Evolutionary conservation across 495 filamentous ascomycete genomes (phyloP).

Genomic region (Echria macrotheca): DNA sequence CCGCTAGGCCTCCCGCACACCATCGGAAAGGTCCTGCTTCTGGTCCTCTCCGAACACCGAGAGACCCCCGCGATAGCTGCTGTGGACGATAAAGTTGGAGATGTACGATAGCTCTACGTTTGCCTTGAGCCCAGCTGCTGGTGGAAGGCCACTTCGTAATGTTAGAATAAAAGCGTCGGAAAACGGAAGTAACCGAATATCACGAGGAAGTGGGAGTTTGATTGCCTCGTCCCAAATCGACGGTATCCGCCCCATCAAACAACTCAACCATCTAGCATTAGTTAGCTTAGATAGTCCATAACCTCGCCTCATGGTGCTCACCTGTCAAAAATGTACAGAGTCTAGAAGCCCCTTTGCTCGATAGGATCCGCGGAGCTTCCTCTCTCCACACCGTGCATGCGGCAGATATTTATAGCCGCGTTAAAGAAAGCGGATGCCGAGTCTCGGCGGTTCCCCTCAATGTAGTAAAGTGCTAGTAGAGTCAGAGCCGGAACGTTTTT

Average conservation of each 20-base stretch:
- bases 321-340: slow-evolving; percentile 37
- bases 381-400: slow-evolving; percentile 33
- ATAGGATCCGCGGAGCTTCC: slow-evolving; percentile 24
- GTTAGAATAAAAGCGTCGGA: slow-evolving; percentile 2
- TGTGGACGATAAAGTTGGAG: slow-evolving; percentile 32
- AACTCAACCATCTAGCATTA: slow-evolving; percentile 33
- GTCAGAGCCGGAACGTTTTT: slow-evolving; percentile 29
- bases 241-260: slow-evolving; percentile 36
- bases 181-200: slow-evolving; percentile 27
- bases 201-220: slow-evolving; percentile 26
- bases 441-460: slow-evolving; percentile 38
- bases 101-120: slow-evolving; percentile 35
- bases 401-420: slow-evolving; percentile 30
- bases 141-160: slow-evolving; percentile 24
- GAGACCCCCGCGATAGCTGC: slow-evolving; percentile 28
- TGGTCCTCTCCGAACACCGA: too few relatives aligned
- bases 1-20: neutral
- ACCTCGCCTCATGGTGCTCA: slow-evolving; percentile 14
- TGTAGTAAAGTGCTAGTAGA: slow-evolving; percentile 34
- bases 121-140: slow-evolving; percentile 29
- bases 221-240: slow-evolving; percentile 32
- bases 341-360: slow-evolving; percentile 38
- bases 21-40: neutral
- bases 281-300: neutral
- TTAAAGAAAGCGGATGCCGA: slow-evolving; percentile 33